Evolutionary conservation across 345 rosid genomes (phyloP).

Genomic region (rapeseed (Brassica napus)): Da-Ae NC_063439.1:25459001-25459500

Average conservation of each 20-base stretch:
- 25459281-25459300: background rate
- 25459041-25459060: background rate
- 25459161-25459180: slow-evolving; percentile 78
- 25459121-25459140: slow-evolving; percentile 78
- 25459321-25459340: background rate
- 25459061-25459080: background rate
- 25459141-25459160: slow-evolving; percentile 84
- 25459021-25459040: slow-evolving; percentile 32
- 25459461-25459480: background rate
- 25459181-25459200: slow-evolving; percentile 80
- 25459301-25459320: background rate
- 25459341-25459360: background rate
- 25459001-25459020: slow-evolving; percentile 26
- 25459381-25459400: slow-evolving; percentile 1
- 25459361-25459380: slow-evolving; percentile 41
- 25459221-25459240: slow-evolving; percentile 73
- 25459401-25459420: background rate
- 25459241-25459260: slow-evolving; percentile 8
- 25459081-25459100: slow-evolving; percentile 21
- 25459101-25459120: slow-evolving; percentile 36
- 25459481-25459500: background rate
- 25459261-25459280: background rate
- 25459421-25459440: background rate
- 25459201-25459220: slow-evolving; percentile 98
- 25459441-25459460: background rate